A percentile compares a stretch with the other conserved stretches of the same genome.
Conservation (phyloP, 768 basidiomycete species). For the Lepiota venenata region DNA sequence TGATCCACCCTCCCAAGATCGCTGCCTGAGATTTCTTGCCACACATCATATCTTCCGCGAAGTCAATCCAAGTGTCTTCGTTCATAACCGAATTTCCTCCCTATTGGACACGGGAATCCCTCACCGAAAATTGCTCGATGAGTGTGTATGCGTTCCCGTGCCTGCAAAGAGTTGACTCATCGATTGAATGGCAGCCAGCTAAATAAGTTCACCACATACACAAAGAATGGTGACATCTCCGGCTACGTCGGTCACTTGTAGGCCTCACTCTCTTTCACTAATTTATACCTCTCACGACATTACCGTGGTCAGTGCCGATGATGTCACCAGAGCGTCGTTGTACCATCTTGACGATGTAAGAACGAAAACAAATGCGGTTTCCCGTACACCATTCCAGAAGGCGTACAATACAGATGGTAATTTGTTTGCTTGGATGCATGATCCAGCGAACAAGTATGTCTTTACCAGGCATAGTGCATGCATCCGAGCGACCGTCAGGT, state of each 20-base stretch:
- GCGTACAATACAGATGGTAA: neutral
- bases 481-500: conserved; percentile 5
- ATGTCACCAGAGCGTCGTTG: conserved; percentile 1
- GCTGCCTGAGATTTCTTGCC: conserved; percentile 21
- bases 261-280: neutral
- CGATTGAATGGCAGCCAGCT: neutral
- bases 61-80: conserved; percentile 22
- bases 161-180: neutral
- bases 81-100: conserved; percentile 21
- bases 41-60: conserved; percentile 23
- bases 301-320: neutral
- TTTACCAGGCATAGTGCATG: conserved; percentile 8
- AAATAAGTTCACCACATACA: neutral
- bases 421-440: conserved; percentile 8
- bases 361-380: neutral
- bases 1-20: conserved; percentile 10
- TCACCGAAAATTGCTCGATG: neutral
- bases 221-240: conserved; percentile 1
- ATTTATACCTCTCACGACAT: neutral
- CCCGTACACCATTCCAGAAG: conserved; percentile 6
- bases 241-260: conserved; percentile 9
- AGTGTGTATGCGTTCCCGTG: neutral
- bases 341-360: conserved; percentile 9
- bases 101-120: conserved; percentile 12
- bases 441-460: conserved; percentile 5